phyloP scores from a whole-genome alignment of 1,139 yeast species.

The Sugiyamaella novakii region DNA sequence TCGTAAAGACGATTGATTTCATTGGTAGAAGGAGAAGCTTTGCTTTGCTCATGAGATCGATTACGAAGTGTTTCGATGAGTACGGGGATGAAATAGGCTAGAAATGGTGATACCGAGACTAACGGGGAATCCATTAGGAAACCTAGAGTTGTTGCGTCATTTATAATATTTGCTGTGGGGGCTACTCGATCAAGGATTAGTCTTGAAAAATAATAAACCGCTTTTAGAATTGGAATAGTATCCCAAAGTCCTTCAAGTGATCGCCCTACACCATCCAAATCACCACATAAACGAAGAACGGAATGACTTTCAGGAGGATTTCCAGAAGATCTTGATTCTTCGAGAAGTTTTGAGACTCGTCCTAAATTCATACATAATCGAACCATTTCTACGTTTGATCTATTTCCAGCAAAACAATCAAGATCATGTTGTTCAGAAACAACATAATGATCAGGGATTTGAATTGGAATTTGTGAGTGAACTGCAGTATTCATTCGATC shows the following conservation, averaged over 20 bases:
- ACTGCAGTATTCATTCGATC: conserved; percentile 37
- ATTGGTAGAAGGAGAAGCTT: conserved; percentile 2
- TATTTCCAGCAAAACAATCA: conserved; percentile 29
- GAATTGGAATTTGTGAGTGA: conserved; percentile 30
- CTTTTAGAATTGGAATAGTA: conserved; percentile 37
- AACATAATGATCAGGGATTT: conserved; percentile 30
- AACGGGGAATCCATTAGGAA: conserved; percentile 36
- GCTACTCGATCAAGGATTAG: conserved; percentile 25
- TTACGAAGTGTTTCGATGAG: conserved; percentile 27
- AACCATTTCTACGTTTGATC: conserved; percentile 33
- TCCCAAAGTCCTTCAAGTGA: conserved; percentile 36
- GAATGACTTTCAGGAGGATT: conserved; percentile 10
- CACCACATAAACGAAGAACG: conserved; percentile 16
- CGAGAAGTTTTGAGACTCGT: conserved; percentile 15
- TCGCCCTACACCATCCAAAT: conserved; percentile 20
- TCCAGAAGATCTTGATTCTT: conserved; percentile 10
- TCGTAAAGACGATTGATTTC: conserved; percentile 23
- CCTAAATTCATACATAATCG: conserved; percentile 31
- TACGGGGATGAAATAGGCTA: conserved; percentile 32
- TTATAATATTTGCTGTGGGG: conserved; percentile 22
- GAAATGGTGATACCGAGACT: conserved; percentile 35
- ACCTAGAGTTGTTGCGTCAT: conserved; percentile 25
- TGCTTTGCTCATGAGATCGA: conserved; percentile 13
- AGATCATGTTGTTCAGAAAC: conserved; percentile 29
- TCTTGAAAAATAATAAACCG: conserved; percentile 34